Evolutionary conservation across 2,329 filamentous ascomycete genomes (phyloP).

Genomic region (Colletotrichum sp.): DNA sequence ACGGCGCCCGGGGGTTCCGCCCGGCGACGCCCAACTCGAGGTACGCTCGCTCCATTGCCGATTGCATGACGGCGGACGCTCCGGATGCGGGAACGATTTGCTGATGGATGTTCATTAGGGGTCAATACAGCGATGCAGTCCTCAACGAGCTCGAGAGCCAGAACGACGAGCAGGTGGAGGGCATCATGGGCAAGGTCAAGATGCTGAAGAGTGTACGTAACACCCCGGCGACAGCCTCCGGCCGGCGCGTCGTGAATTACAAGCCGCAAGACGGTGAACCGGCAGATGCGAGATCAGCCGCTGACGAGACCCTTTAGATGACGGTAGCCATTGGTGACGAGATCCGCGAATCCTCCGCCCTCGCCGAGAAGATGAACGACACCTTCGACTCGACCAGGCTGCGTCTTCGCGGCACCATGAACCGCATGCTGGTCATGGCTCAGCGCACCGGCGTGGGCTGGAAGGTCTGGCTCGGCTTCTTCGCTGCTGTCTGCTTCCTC

Average conservation of each 20-base stretch:
- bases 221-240: background rate
- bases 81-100: background rate
- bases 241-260: background rate
- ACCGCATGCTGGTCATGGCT: conserved; percentile 94
- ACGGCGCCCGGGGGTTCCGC: conserved; percentile 52
- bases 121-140: conserved; percentile 91
- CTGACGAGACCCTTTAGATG: conserved; percentile 61
- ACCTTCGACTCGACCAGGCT: conserved; percentile 85
- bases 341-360: conserved; percentile 85
- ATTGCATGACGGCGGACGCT: background rate
- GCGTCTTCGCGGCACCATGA: conserved; percentile 90
- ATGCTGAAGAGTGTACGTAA: conserved; percentile 83
- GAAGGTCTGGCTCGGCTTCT: conserved; percentile 93
- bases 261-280: background rate
- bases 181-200: conserved; percentile 89
- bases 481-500: conserved; percentile 78
- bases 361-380: conserved; percentile 96
- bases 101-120: conserved; percentile 50
- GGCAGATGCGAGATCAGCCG: background rate
- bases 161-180: conserved; percentile 88
- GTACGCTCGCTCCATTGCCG: conserved; percentile 37
- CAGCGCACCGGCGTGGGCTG: conserved; percentile 93
- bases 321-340: conserved; percentile 93
- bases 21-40: conserved; percentile 74
- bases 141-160: conserved; percentile 94